These are phyloP conservation scores for Spinellus fusiger DNA, from an alignment of 192 early-diverging fungal species.

Conservation along the genomic window DNA sequence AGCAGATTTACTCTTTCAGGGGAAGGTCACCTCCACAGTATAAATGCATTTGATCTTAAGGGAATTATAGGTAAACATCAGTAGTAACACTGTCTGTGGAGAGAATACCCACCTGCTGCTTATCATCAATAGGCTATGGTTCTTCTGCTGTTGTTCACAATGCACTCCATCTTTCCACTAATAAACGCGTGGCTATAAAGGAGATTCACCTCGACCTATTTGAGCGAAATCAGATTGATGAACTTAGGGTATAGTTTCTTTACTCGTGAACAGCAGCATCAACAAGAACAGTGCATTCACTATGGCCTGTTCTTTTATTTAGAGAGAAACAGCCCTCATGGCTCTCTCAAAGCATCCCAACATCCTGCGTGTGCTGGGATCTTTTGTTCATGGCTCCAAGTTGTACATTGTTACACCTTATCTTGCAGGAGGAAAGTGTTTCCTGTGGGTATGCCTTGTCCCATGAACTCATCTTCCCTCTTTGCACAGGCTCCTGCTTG, in stretches of 20 bases:
- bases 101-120: not conserved
- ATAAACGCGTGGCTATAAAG: slow-evolving; percentile 71
- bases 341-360: slow-evolving; percentile 81
- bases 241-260: slow-evolving; percentile 58
- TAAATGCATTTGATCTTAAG: slow-evolving; percentile 26
- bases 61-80: slow-evolving; percentile 12
- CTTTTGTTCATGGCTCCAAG: slow-evolving; percentile 75
- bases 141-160: slow-evolving; percentile 82
- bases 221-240: slow-evolving; percentile 88
- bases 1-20: no score
- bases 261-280: not conserved
- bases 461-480: not conserved
- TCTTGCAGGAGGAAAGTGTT: slow-evolving; percentile 49
- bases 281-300: not conserved
- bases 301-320: not conserved
- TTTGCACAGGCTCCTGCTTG: slow-evolving; percentile 63
- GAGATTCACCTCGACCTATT: slow-evolving; percentile 87
- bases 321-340: slow-evolving; percentile 88
- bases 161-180: slow-evolving; percentile 66
- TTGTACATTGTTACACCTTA: slow-evolving; percentile 82
- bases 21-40: no score
- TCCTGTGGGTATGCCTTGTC: not conserved
- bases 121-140: slow-evolving; percentile 61
- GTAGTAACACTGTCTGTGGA: not conserved
- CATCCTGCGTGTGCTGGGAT: slow-evolving; percentile 73